These are phyloP conservation scores for Escovopsis sp. DNA, from an alignment of 2,329 filamentous ascomycete genomes.

Conservation along the genomic window DNA sequence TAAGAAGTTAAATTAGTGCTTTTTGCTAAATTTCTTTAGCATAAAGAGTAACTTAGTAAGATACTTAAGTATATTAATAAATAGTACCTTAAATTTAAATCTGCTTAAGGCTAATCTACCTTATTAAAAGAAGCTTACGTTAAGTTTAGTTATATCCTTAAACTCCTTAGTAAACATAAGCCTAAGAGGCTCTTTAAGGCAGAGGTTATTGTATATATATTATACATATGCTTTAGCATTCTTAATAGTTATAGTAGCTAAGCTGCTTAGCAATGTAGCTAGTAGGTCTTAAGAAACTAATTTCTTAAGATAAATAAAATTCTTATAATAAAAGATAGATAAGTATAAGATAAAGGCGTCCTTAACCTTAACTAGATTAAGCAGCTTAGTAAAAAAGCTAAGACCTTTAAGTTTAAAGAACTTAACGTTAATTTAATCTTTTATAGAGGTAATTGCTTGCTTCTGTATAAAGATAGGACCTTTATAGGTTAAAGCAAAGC, in stretches of 20 bases:
- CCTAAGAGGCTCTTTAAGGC: no score
- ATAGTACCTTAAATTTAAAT: no score
- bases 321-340: background rate
- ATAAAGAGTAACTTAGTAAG: no score
- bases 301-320: background rate
- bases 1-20: no score
- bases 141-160: background rate
- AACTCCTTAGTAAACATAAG: background rate
- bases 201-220: background rate
- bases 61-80: no score
- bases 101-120: background rate
- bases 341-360: background rate
- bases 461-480: background rate
- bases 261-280: background rate
- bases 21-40: background rate
- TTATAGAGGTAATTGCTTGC: background rate
- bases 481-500: background rate
- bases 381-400: background rate
- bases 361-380: background rate
- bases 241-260: background rate
- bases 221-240: background rate
- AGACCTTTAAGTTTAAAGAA: background rate
- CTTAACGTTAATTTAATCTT: background rate
- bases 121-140: background rate
- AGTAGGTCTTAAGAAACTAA: background rate